Evolutionary conservation across 1,284 basidiomycete genomes (phyloP).

Genomic region (Leccinum holopus): DNA sequence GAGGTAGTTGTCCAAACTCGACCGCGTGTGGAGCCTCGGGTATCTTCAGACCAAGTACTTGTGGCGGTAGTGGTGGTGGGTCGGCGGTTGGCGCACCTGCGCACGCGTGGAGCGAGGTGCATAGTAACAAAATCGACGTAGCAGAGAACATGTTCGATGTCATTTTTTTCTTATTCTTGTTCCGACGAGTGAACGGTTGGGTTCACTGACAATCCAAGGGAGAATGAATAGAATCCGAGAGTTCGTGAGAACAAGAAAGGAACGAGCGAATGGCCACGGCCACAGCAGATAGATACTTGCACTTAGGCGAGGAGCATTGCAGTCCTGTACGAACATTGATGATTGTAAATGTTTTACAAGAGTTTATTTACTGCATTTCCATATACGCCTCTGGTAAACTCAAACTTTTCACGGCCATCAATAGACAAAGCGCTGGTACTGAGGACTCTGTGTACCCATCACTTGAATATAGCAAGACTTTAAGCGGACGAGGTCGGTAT

Average conservation of each 20-base stretch:
- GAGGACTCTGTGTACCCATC: slow-evolving; percentile 92
- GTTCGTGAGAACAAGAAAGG: not conserved
- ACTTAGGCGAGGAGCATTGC: not conserved
- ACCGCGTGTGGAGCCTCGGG: slow-evolving; percentile 35
- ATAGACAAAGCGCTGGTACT: slow-evolving; percentile 81
- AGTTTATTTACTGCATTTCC: slow-evolving; percentile 55
- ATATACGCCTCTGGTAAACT: slow-evolving; percentile 88
- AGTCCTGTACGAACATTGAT: too few relatives aligned
- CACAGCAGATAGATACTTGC: slow-evolving; percentile 10
- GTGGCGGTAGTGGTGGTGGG: slow-evolving; percentile 43
- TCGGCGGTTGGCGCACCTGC: slow-evolving; percentile 18
- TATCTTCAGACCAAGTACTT: slow-evolving; percentile 20
- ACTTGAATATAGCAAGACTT: slow-evolving; percentile 71
- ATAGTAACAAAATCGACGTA: slow-evolving; percentile 17
- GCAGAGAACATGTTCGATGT: slow-evolving; percentile 10
- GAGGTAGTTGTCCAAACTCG: slow-evolving; percentile 21
- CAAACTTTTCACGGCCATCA: slow-evolving; percentile 79
- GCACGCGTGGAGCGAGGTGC: slow-evolving; percentile 8
- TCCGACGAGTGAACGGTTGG: not conserved
- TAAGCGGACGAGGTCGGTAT: slow-evolving; percentile 55
- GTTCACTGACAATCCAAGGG: not conserved
- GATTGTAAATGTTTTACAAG: too few relatives aligned
- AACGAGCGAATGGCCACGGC: not conserved
- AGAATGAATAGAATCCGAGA: not conserved
- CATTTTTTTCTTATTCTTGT: slow-evolving; percentile 13